Base-by-base conservation (phyloP, 441 rosid genomes). In the Erodium moschatum region DNA sequence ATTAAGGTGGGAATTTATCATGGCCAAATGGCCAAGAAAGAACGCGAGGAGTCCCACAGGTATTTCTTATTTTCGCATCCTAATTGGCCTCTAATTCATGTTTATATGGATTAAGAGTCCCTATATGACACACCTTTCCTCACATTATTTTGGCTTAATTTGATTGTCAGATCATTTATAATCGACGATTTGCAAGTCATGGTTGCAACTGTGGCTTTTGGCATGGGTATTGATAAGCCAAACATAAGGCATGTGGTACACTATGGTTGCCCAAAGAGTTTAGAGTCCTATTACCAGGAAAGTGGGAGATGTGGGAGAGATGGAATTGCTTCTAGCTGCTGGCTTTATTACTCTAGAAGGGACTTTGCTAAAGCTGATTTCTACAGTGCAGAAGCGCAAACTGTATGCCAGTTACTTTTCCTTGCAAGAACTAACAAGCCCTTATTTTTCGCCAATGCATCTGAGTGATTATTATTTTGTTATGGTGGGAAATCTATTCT, bases 171-270 rank as follows among this genome's bases (percentile, higher is more conserved):
- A 69, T 74, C 74, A 60, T 83, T 81, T 68, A 67, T 83, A 64
- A 79, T 79, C 72, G 87, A 83, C 75, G 87, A 83, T 74, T 42
- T 79, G 65, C 77, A 66, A 64, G 83, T 83, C 62, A 81, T 81
- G 85, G 85, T 83, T 76, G 87, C 87, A 20, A 81, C 83, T 67
- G 58, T 83, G 73, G 85, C 85, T 73, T 83, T 83, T 73, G 87
- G 87, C 66, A 81, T 83, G 87, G 87, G 87, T 60, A 81, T 81
- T 66, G 87, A 83, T 70, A 83, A 83, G 79, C 87, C 85, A 42
- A 71, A 83, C 70, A 63, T 81, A 68, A 74, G 87, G 74, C 81
- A 81, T 67, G 85, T 83, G 70, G 74, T 83, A 74, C 85, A 83
- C 74, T 80, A 81, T 76, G 83, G 87, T 35, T 83, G 87, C 64